Base-by-base conservation (phyloP, 306 rosid species). In the Quillaja saponaria region DNA sequence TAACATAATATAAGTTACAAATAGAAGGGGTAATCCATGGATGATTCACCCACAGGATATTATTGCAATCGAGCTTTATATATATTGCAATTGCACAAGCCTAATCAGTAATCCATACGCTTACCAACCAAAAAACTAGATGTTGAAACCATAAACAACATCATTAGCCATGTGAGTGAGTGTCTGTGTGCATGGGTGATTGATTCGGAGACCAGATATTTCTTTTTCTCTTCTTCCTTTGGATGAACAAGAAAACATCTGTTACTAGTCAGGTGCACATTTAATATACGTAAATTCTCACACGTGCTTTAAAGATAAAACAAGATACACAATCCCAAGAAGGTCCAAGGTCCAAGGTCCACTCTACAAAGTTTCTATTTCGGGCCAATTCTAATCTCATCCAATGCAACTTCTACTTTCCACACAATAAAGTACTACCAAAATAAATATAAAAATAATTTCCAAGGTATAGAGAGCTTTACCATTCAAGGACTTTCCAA, bases 401-500 rank as follows among this genome's bases (percentile, higher is more conserved):
- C 58, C 38, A 68, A 11, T 4, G 8, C 9, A 44, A 21, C 42
- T 20, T 47, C 34, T 51, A 44, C 15, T 55, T 62, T 68, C 34
- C 15, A 63, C 41, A 41, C 41, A 49, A 63, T 16, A 58, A 40
- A 20, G 58, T n/a, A 25, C 9, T 72, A 64, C 18, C 18, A 13
- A 50, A n/a, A 53, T 46, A 16, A 21, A 34, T 17, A 10, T 18
- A 47, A 8, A 37, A 57, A 21, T 33, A 40, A 21, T 10, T 53
- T 37, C 35, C 10, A 14, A 12, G 37, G 49, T 8, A 39, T 13
- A 47, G 45, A 25, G 10, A 17, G 13, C 3, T 31, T 59, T 80
- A 94, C 99, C 99, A 94, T 69, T 90, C 97, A 71, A 94, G 79
- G 38, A 83, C 40, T 71, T 83, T 94, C 67, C 80, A 79, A 69